Evolutionary conservation across 2,329 filamentous ascomycete genomes (phyloP), one percentile per base, ranked within the genome.

Genomic region (Phaeosphaeriaceae sp.): DNA sequence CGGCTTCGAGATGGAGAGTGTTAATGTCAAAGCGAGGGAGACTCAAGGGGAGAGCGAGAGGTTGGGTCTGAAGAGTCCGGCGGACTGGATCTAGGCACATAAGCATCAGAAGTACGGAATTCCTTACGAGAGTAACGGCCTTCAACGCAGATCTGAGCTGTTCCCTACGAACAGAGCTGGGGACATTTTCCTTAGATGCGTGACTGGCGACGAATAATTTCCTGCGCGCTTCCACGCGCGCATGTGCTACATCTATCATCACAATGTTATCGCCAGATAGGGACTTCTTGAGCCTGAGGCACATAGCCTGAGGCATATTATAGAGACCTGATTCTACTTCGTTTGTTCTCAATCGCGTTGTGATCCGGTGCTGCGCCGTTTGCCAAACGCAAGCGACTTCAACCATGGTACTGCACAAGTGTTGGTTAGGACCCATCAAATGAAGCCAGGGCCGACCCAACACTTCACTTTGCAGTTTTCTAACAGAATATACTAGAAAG

Each of bases 1-100:
- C 7, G 80, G 80, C 1, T 82, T 82, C 56, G 80, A 83, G 63
- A 80, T 78, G 70, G 78, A 81, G 2, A 76, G 67, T 36, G 79
- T 82, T 3, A 83, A 82, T 55, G 61, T 59, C 22, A 79, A 76
- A 60, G 79, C 79, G 21, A 70, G 46, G 31, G 67, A 74, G 56
- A 81, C 78, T 1, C 71, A 79, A 45, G 69, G 58, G 0, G 51
- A 64, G 36, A 57, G 60, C 21, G 57, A 57, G 36, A 60, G 27
- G 20, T 57, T 61, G 25, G 56, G 60, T 10, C 41, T 71, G 47
- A 63, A 53, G 41, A 71, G 69, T 22, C 68, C 67, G 1, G 45
- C 21, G 20, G 65, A 62, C 11, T 72, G 67, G 69, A 64, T 71
- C 21, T 46, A 46, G 21, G 11, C 11, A 21, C 44, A 46, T 15